Evolutionary conservation across 1,284 basidiomycete species (phyloP).

Genomic region (Malassezia equina): DNA sequence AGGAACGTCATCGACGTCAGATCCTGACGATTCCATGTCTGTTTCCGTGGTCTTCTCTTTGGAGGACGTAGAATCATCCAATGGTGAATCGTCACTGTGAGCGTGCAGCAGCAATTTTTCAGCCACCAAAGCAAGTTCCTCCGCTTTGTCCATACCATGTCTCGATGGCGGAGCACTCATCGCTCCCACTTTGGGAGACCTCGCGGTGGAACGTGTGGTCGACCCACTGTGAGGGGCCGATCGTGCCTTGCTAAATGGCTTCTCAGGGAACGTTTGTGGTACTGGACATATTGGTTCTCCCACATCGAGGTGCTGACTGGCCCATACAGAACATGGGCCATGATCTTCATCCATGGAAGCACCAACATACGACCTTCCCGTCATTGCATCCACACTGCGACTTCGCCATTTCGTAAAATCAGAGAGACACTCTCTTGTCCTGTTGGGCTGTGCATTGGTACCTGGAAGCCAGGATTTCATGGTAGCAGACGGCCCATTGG

Average conservation of each 20-base stretch:
- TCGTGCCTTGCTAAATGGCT: not conserved
- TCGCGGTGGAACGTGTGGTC: not conserved
- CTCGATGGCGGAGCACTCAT: not conserved
- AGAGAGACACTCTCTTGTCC: not conserved
- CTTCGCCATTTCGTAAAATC: not conserved
- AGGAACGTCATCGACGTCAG: not conserved
- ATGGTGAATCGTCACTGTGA: not conserved
- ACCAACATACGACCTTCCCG: not conserved
- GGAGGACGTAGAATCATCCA: no score
- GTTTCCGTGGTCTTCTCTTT: not conserved
- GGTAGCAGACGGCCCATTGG: not conserved
- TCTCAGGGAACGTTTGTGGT: not conserved
- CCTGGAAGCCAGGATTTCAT: not conserved
- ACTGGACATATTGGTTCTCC: not conserved
- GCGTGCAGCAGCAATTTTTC: conserved; percentile 7
- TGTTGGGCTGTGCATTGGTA: not conserved
- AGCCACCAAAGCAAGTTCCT: conserved; percentile 12
- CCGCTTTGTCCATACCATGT: not conserved
- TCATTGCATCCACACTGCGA: not conserved
- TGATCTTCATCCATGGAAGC: not conserved
- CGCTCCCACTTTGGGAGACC: not conserved
- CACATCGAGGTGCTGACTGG: not conserved
- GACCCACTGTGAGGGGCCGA: not conserved
- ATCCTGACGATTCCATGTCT: not conserved
- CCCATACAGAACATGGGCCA: not conserved